Percentiles rank a stretch among this genome's conserved stretches.
phyloP scores from a whole-genome alignment of 441 rosid species.

The Isatis lusitanica region DNA sequence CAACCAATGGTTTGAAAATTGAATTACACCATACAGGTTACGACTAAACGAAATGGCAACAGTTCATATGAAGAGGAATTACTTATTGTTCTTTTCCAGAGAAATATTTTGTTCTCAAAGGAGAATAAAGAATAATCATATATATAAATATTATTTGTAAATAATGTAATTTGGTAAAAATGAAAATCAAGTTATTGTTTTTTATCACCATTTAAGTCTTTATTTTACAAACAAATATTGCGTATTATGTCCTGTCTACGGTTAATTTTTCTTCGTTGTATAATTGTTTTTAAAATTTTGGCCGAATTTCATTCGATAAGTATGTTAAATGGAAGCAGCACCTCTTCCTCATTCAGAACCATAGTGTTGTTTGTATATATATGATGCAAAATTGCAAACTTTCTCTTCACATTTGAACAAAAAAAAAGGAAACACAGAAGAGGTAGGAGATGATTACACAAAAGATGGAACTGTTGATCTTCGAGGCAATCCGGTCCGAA shows the following conservation, averaged over 20 bases:
- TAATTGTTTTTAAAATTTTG: not conserved
- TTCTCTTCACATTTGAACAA: not conserved
- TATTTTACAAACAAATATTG: no score
- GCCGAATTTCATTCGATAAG: not conserved
- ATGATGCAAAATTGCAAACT: not conserved
- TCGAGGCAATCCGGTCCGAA: conserved; percentile 60
- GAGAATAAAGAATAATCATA: no score
- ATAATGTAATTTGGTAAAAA: no score
- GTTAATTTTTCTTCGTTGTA: no score
- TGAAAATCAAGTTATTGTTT: no score
- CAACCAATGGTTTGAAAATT: not conserved
- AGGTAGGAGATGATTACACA: conserved; percentile 55
- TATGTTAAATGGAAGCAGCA: conserved; percentile 2
- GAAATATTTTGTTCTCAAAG: no score
- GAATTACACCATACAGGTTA: not conserved
- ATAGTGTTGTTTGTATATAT: not conserved
- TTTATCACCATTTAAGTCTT: no score
- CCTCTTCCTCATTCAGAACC: not conserved
- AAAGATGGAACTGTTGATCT: conserved; percentile 81
- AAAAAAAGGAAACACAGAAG: not conserved
- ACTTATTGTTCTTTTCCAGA: no score
- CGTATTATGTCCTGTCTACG: no score
- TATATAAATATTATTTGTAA: no score
- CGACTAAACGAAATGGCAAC: not conserved
- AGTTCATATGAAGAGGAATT: no score